These are phyloP conservation scores for Panicum hallii DNA, from an alignment of 202 grass and related monocot genomes.

Conservation along the genomic window DNA sequence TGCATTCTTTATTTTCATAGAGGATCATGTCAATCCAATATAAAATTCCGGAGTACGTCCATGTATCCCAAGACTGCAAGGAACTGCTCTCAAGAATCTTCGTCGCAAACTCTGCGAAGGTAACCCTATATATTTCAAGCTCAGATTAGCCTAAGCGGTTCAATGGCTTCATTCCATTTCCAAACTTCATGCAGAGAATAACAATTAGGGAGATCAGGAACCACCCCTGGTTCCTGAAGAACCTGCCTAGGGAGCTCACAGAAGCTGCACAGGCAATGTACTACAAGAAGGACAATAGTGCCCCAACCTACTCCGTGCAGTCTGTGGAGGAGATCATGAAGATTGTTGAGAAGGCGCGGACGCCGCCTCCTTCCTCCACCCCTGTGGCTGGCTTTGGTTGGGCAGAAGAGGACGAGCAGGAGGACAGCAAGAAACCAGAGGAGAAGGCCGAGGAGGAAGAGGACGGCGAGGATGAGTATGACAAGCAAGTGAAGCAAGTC, in stretches of 20 bases:
- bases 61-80: slow-evolving; percentile 84
- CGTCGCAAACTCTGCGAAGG: slow-evolving; percentile 75
- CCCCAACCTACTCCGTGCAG: slow-evolving; percentile 75
- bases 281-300: slow-evolving; percentile 73
- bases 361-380: slow-evolving; percentile 53
- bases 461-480: slow-evolving; percentile 78
- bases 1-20: slow-evolving; percentile 49
- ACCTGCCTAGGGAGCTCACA: slow-evolving; percentile 84
- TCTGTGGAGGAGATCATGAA: slow-evolving; percentile 88
- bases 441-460: slow-evolving; percentile 57
- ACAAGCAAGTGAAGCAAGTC: slow-evolving; percentile 80
- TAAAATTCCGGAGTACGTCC: slow-evolving; percentile 89
- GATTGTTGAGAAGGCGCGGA: slow-evolving; percentile 75
- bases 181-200: slow-evolving; percentile 65
- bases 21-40: slow-evolving; percentile 96
- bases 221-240: slow-evolving; percentile 97
- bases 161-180: neutral
- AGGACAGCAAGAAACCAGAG: slow-evolving; percentile 62
- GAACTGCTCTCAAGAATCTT: slow-evolving; percentile 82
- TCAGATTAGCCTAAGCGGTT: neutral
- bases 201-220: slow-evolving; percentile 91
- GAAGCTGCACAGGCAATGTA: slow-evolving; percentile 79
- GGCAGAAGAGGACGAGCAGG: slow-evolving; percentile 78
- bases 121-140: slow-evolving; percentile 34
- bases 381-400: slow-evolving; percentile 62